Evolutionary conservation across 2,329 filamentous ascomycete genomes (phyloP).

Genomic region (Didymella pinodella): DNA sequence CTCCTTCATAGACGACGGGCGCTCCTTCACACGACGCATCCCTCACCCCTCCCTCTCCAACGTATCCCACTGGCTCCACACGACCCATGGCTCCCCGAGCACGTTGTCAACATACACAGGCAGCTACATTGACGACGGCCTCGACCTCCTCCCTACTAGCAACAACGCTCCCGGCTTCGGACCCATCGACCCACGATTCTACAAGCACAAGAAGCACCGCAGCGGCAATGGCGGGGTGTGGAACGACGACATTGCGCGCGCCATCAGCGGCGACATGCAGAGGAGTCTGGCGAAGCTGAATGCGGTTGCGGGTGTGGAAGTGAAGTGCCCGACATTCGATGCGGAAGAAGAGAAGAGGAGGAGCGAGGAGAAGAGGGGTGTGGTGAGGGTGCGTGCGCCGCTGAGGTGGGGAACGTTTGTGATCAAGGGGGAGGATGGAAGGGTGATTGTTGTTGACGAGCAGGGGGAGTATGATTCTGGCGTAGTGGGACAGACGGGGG

Average conservation of each 20-base stretch:
- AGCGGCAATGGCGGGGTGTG: conserved; percentile 17
- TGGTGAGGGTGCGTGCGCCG: conserved; percentile 31
- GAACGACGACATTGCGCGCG: conserved; percentile 32
- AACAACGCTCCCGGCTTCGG: conserved; percentile 27
- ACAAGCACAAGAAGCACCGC: conserved; percentile 23
- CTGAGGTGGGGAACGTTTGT: conserved; percentile 34
- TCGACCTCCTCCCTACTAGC: conserved; percentile 27
- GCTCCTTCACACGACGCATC: conserved; percentile 27
- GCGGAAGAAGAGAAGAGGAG: conserved; percentile 7
- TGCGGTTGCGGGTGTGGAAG: conserved; percentile 18
- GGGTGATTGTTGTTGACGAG: conserved; percentile 39
- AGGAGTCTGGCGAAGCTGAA: conserved; percentile 26
- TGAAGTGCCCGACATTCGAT: background rate
- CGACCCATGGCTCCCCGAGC: conserved; percentile 4
- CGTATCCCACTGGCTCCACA: conserved; percentile 24
- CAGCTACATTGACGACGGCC: conserved; percentile 43
- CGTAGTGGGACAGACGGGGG: background rate
- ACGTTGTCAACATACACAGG: conserved; percentile 29
- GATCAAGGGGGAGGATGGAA: conserved; percentile 34
- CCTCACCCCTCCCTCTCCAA: conserved; percentile 18
- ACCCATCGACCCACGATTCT: conserved; percentile 23
- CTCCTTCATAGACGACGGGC: conserved; percentile 39
- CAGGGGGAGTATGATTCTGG: conserved; percentile 42
- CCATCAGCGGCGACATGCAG: conserved; percentile 35
- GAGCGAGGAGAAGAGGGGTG: conserved; percentile 19